Evolutionary conservation across 1,284 basidiomycete species (phyloP), one percentile per base, ranked within the genome.

Genomic region (Vanrija sp.): DNA sequence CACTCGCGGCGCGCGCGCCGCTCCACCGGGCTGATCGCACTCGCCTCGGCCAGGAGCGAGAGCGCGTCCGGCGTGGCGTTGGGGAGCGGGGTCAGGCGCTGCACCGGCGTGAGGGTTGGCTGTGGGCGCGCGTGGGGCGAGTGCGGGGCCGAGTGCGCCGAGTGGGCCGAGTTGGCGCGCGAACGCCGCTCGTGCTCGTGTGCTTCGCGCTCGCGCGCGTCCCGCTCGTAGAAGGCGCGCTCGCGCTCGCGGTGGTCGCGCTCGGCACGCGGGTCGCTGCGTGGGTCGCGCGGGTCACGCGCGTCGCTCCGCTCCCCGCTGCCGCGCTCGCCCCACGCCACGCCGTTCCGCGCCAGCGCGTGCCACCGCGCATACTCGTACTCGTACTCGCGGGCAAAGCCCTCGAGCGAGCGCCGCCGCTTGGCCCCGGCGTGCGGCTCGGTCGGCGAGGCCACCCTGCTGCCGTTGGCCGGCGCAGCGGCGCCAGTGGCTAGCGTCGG

Each of bases 21-120:
- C 20, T 19, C 31, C 4, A 10, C 41, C 7, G 52, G 37, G 23
- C 57, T 50, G 20, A 49, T 57, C 7, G 49, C 57, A 6, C 53
- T 53, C 4, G 62, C 62, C 45, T 69, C 64, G 7, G 61, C 67
- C 18, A 69, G 50, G 2, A 69, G 56, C 9, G 62, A 58, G 6
- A 69, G 47, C 2, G 67, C 65, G 44, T 69, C 67, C 18, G 50
- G 60, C 9, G 50, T 46, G 43, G 66, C 65, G 2, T 64, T 65
- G 7, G 67, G 67, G 3, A 69, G 53, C 1, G 67, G 67, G 4
- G 31, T 31, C 12, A 27, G 16, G 38, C 23, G 23, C 20, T 38
- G 44, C 5, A 49, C 31, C 31, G 31, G 31, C 31, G 31, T 31
- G 12, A 31, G 31, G 39, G 27, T 41, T 31, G 24, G 19, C 14